Conservation (phyloP, 192 early-diverging fungal genomes). For the Backusella luteola region DNA sequence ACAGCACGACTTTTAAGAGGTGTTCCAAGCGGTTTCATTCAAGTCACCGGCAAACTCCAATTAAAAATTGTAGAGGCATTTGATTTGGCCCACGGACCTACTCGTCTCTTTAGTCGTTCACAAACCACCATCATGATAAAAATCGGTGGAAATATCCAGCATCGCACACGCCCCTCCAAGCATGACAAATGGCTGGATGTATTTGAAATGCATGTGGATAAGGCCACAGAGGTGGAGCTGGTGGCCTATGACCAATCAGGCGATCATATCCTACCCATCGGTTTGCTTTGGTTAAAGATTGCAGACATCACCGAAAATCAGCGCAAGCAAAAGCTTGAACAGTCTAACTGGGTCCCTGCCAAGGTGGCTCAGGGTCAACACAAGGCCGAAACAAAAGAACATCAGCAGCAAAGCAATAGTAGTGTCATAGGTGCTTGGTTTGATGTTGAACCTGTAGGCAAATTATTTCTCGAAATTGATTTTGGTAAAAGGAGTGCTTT, state of each 20-base stretch:
- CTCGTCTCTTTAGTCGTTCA: constrained; percentile 50
- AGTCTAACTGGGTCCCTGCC: constrained; percentile 51
- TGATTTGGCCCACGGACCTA: constrained; percentile 57
- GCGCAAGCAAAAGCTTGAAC: constrained; percentile 64
- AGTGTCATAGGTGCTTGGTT: constrained; percentile 70
- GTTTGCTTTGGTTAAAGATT: constrained; percentile 90
- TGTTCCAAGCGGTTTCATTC: constrained; percentile 61
- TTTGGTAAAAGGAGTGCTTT: constrained; percentile 53
- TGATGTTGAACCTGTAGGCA: constrained; percentile 92
- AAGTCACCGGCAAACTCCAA: constrained; percentile 68
- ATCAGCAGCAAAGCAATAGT: neutral
- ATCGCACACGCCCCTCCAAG: constrained; percentile 66
- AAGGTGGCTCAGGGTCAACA: constrained; percentile 25
- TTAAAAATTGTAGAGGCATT: constrained; percentile 61
- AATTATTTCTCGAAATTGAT: constrained; percentile 80
- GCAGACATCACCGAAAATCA: constrained; percentile 88
- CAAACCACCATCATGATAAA: constrained; percentile 79
- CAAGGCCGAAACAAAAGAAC: neutral
- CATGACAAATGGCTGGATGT: constrained; percentile 75
- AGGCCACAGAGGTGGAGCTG: constrained; percentile 89
- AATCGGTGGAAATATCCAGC: constrained; percentile 78
- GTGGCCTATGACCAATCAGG: constrained; percentile 74
- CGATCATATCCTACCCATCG: constrained; percentile 58
- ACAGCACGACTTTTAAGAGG: constrained; percentile 18
- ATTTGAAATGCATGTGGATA: constrained; percentile 86